Evolutionary conservation across 2,329 filamentous ascomycete genomes (phyloP).

Genomic region (Hypoxylon sp.): DNA sequence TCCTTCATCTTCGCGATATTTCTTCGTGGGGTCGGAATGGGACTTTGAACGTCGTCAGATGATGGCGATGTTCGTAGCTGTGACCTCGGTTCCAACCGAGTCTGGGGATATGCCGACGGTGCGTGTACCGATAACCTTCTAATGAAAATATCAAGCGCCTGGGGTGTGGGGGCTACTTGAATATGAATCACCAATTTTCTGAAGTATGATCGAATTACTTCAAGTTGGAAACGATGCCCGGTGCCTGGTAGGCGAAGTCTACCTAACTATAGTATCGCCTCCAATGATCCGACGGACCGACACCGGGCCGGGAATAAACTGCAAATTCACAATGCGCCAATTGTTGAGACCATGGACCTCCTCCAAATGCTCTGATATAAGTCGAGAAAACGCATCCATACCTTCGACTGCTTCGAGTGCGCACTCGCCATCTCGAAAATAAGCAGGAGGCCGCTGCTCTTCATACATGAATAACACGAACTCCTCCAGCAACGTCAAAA

Average conservation of each 20-base stretch:
- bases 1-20: constrained; percentile 44
- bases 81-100: constrained; percentile 24
- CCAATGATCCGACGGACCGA: neutral
- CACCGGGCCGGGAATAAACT: constrained; percentile 41
- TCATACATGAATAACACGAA: constrained; percentile 54
- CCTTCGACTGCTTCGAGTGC: constrained; percentile 45
- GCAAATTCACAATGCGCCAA: constrained; percentile 49
- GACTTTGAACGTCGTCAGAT: constrained; percentile 41
- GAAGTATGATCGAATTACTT: neutral
- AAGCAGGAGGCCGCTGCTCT: constrained; percentile 48
- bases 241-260: neutral
- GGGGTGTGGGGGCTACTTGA: neutral
- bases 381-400: constrained; percentile 17
- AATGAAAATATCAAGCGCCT: neutral
- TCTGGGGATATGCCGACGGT: constrained; percentile 29
- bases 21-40: constrained; percentile 45
- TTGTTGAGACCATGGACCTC: constrained; percentile 37
- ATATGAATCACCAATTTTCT: neutral
- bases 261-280: neutral
- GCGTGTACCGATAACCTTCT: constrained; percentile 46
- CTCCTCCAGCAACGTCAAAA: constrained; percentile 52
- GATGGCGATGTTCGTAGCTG: constrained; percentile 42
- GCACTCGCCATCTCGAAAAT: constrained; percentile 50
- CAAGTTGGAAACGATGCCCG: neutral
- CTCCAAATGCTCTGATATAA: constrained; percentile 41